Evolutionary conservation across 2,329 filamentous ascomycete species (phyloP), one percentile per base, ranked within the genome.

Genomic region (Chrysoporthe austroafricana): DNA sequence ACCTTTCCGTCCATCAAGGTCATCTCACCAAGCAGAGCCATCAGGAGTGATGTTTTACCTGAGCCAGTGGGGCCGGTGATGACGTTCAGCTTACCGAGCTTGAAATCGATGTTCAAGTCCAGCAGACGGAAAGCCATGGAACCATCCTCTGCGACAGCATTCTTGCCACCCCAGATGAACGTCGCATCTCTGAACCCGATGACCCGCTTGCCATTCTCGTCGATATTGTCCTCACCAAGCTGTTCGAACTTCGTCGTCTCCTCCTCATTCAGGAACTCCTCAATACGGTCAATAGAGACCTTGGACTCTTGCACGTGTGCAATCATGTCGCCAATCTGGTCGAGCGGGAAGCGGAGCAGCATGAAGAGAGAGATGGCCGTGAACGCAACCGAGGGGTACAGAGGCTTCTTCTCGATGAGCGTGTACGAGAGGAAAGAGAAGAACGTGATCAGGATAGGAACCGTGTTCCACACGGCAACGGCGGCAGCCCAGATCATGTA

Each of bases 21-120:
- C 96, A 99, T 99, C 80, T 99, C 96, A 69, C 96, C 96, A 1
- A 99, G 86, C 36, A 99, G 83, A 39, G 94, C 96, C 95, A 99
- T 97, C 26, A 99, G 84, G 75, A 99, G 83, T 0, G 95, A 98
- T 0, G 95, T 97, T 83, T 99, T 99, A 72, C 96, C 96, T 63
- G 92, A 96, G 16, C 96, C 96, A 3, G 96, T 99, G 2, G 95
- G 91, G 1, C 96, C 96, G 50, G 94, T 92, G 73, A 99, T 91
- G 62, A 99, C 90, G 76, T 97, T 99, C 69, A 99, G 86, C 74
- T 94, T 89, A 68, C 93, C 94, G 66, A 97, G 87, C 66, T 88
- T 84, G 79, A 99, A 99, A 69, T 91, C 88, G 64, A 98, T 79
- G 72, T 97, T 83, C 61, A 99, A 77, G 74, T 97, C 90, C 73